These are phyloP conservation scores for Aquanectria penicillioides DNA, from an alignment of 2,329 filamentous ascomycete genomes.

Conservation along the genomic window DNA sequence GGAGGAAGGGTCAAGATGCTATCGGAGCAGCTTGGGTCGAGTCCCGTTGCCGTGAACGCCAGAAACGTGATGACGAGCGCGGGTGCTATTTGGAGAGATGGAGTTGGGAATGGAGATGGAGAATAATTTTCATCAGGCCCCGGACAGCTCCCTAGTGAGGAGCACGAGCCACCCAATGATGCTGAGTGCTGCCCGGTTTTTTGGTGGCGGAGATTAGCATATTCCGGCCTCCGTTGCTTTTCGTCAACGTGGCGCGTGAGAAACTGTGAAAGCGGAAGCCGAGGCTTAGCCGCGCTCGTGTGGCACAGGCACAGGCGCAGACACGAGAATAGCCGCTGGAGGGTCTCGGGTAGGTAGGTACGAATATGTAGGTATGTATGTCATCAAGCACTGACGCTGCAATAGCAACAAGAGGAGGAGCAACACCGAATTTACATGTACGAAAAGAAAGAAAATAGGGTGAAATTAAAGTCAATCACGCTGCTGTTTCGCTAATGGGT, in stretches of 20 bases:
- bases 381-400: too few species aligned
- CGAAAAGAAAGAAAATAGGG: too few species aligned
- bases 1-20: conserved; percentile 32
- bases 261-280: conserved; percentile 1
- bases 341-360: too few species aligned
- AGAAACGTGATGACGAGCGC: conserved; percentile 46
- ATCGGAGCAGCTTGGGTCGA: conserved; percentile 34
- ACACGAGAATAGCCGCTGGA: too few species aligned
- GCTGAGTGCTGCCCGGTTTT: conserved; percentile 31
- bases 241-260: conserved; percentile 4
- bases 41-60: conserved; percentile 42
- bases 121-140: conserved; percentile 50
- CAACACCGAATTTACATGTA: too few species aligned
- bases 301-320: neutral
- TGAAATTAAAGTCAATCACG: too few species aligned
- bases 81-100: conserved; percentile 36
- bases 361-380: too few species aligned
- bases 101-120: conserved; percentile 39
- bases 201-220: conserved; percentile 29
- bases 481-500: too few species aligned
- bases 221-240: conserved; percentile 27
- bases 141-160: conserved; percentile 41
- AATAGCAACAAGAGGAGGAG: too few species aligned
- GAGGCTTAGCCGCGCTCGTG: conserved; percentile 19
- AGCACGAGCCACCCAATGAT: conserved; percentile 45